These are phyloP conservation scores for Rhexocercosporidium sp. DNA, from an alignment of 2,329 filamentous ascomycete species.

Conservation along the genomic window DNA sequence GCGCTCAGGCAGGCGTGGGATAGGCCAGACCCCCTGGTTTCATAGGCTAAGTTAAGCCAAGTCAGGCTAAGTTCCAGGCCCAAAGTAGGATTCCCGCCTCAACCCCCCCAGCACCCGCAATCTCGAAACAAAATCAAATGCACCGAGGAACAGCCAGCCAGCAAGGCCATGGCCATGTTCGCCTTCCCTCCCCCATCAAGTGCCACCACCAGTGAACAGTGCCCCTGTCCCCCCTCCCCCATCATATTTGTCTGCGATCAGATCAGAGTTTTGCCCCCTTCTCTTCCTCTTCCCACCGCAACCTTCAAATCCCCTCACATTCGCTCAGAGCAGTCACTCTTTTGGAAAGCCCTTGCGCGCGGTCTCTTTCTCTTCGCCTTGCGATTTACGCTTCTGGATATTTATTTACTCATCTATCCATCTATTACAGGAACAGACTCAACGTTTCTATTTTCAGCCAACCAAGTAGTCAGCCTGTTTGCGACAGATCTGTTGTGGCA, in stretches of 20 bases:
- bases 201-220: neutral
- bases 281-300: neutral
- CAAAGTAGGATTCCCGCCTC: neutral
- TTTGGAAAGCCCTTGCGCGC: constrained; percentile 1
- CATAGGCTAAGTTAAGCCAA: neutral
- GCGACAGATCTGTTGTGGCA: constrained; percentile 10
- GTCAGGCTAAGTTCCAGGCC: neutral
- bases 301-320: neutral
- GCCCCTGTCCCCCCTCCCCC: neutral
- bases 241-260: neutral
- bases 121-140: constrained; percentile 8
- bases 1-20: neutral
- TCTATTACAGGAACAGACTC: neutral
- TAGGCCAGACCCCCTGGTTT: neutral
- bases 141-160: neutral
- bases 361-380: neutral
- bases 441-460: constrained; percentile 3
- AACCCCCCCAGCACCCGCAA: constrained; percentile 10
- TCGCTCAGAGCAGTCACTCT: constrained; percentile 14
- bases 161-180: too few relatives aligned
- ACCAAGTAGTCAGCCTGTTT: constrained; percentile 10
- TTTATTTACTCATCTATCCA: neutral
- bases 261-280: constrained; percentile 1
- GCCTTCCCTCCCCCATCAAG: too few relatives aligned
- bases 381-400: neutral